These are phyloP conservation scores for Ampelocalamus luodianensis DNA, from an alignment of 176 grass and related monocot genomes.

Conservation along the genomic window DNA sequence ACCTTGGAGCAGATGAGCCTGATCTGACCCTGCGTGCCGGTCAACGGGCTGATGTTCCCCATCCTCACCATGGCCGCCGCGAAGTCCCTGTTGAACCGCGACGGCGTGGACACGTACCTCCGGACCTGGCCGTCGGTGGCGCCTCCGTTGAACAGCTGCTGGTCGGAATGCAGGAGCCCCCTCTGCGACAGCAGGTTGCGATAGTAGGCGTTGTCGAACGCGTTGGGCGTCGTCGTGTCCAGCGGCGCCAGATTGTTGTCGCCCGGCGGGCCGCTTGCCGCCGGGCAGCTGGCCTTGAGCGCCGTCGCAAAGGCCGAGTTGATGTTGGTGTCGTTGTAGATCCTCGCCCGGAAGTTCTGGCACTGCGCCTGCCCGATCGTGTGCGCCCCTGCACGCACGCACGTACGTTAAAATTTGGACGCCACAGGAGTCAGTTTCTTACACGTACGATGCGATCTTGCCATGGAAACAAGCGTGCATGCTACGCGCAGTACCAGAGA, in stretches of 20 bases:
- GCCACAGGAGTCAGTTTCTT: not conserved
- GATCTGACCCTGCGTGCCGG: constrained; percentile 45
- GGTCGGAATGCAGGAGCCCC: constrained; percentile 61
- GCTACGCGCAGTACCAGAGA: constrained; percentile 30
- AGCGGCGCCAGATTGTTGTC: constrained; percentile 52
- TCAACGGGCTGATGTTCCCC: constrained; percentile 54
- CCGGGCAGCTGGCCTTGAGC: constrained; percentile 49
- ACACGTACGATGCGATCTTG: not conserved
- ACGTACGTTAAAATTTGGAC: not conserved
- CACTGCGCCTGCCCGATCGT: constrained; percentile 61
- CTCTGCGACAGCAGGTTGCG: constrained; percentile 43
- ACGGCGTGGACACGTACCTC: constrained; percentile 23
- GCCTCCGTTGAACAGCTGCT: constrained; percentile 55
- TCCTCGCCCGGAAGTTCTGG: constrained; percentile 44
- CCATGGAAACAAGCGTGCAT: not conserved
- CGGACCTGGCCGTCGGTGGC: constrained; percentile 31
- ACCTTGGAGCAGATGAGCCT: constrained; percentile 44
- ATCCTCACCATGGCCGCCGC: constrained; percentile 52
- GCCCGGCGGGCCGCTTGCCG: constrained; percentile 8
- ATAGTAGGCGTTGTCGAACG: constrained; percentile 60
- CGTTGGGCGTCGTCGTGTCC: constrained; percentile 38
- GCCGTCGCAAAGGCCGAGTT: constrained; percentile 47
- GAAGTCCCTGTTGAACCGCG: constrained; percentile 47
- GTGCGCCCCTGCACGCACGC: constrained; percentile 47
- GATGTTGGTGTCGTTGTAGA: constrained; percentile 72